These are phyloP conservation scores for Tricholomella constricta DNA, from an alignment of 768 basidiomycete species.

Conservation along the genomic window DNA sequence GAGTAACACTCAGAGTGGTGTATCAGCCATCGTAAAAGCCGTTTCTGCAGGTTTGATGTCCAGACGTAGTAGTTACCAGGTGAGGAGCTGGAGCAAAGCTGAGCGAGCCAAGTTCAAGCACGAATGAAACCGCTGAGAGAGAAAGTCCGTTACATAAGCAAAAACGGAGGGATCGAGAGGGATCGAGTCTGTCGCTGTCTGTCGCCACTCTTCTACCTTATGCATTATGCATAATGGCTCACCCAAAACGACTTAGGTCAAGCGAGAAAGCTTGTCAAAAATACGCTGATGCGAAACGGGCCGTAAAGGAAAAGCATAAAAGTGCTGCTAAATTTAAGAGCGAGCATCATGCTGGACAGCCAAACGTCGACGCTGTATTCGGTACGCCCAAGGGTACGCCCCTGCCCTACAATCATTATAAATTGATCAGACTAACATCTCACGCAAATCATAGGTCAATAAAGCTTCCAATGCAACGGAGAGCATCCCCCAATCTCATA, in stretches of 20 bases:
- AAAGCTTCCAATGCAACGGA: not conserved
- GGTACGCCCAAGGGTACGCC: constrained; percentile 12
- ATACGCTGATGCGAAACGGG: constrained; percentile 32
- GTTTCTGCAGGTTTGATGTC: not conserved
- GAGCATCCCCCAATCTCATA: not conserved
- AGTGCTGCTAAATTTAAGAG: constrained; percentile 36
- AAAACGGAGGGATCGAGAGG: no score
- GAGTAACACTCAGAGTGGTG: constrained; percentile 81
- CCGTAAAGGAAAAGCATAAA: constrained; percentile 36
- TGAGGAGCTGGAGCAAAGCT: no score
- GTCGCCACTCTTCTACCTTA: no score
- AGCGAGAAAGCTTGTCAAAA: constrained; percentile 23
- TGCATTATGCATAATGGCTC: constrained; percentile 17
- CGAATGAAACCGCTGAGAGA: no score
- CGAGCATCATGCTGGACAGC: constrained; percentile 36
- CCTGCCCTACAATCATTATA: not conserved
- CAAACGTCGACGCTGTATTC: constrained; percentile 23
- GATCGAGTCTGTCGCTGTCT: no score
- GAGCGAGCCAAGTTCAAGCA: no score
- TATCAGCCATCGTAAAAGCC: constrained; percentile 50
- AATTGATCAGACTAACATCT: not conserved
- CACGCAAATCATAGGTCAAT: constrained; percentile 3
- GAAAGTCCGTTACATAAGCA: no score
- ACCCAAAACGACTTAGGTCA: constrained; percentile 20
- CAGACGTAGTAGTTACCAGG: not conserved